A percentile compares a stretch with the other conserved stretches of the same genome.
Evolutionary conservation across 2,329 filamentous ascomycete genomes (phyloP).

Genomic region (Rutstroemia sp.): DNA sequence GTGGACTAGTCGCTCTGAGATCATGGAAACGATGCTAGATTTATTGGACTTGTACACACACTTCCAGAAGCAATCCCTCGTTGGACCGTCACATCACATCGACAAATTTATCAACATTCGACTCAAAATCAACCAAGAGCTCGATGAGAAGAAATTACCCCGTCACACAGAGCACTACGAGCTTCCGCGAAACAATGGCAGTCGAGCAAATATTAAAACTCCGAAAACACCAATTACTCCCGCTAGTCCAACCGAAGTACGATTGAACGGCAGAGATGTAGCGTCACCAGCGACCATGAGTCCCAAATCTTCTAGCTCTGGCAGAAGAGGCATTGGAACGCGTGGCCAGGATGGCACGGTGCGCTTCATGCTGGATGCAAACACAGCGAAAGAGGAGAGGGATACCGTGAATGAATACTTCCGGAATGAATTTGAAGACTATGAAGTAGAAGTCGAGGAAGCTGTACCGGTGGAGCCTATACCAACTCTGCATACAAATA

Average conservation of each 20-base stretch:
- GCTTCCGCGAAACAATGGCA: conserved; percentile 26
- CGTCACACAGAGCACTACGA: conserved; percentile 57
- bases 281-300: conserved; percentile 27
- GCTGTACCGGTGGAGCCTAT: conserved; percentile 17
- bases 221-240: conserved; percentile 31
- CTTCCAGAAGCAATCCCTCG: conserved; percentile 64
- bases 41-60: conserved; percentile 89
- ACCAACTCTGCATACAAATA: conserved; percentile 6
- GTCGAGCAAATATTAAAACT: conserved; percentile 29
- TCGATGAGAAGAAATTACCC: conserved; percentile 53
- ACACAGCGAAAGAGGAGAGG: conserved; percentile 65
- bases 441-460: conserved; percentile 71
- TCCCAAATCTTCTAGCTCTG: conserved; percentile 26
- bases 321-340: conserved; percentile 17
- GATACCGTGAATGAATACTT: conserved; percentile 61
- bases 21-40: conserved; percentile 78
- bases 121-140: conserved; percentile 78
- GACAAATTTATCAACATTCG: conserved; percentile 79
- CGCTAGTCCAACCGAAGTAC: conserved; percentile 27
- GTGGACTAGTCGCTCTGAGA: conserved; percentile 40
- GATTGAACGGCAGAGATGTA: conserved; percentile 25
- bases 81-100: conserved; percentile 65
- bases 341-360: conserved; percentile 62
- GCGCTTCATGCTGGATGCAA: conserved; percentile 81
- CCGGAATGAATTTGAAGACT: conserved; percentile 67